phyloP scores from a whole-genome alignment of 805 yeast species.

The Yamadazyma laniorum region DNA sequence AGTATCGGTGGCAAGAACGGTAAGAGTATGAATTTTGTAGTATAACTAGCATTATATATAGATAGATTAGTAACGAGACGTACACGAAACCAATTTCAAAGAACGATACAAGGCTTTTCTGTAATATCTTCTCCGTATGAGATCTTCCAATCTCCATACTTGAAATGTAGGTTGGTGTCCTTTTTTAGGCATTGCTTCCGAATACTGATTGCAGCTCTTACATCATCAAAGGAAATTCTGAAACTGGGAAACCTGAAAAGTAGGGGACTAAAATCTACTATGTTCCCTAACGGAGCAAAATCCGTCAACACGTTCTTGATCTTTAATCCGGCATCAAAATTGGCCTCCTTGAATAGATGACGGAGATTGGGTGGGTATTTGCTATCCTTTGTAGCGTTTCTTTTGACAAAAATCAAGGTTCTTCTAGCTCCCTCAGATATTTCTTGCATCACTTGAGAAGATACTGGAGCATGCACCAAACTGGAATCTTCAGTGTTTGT shows the following conservation, averaged over 20 bases:
- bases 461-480: conserved; percentile 20
- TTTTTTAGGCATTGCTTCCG: conserved; percentile 41
- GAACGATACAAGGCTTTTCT: conserved; percentile 28
- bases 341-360: conserved; percentile 46
- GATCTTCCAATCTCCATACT: conserved; percentile 59
- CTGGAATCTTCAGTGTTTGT: conserved; percentile 22
- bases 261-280: conserved; percentile 64
- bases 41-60: conserved; percentile 4
- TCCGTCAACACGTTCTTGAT: conserved; percentile 45
- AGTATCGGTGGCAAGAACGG: conserved; percentile 11
- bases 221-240: conserved; percentile 57
- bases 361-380: conserved; percentile 8
- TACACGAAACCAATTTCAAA: background rate
- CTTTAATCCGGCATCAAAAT: conserved; percentile 45
- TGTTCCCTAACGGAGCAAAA: conserved; percentile 55
- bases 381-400: background rate
- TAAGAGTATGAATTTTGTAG: conserved; percentile 13
- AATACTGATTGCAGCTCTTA: conserved; percentile 58
- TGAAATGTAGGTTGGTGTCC: conserved; percentile 36
- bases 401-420: conserved; percentile 43
- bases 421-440: conserved; percentile 54
- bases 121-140: conserved; percentile 69
- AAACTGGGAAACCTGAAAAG: conserved; percentile 63
- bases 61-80: background rate
- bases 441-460: conserved; percentile 26